Evolutionary conservation across 208 protist genomes (phyloP).

Genomic region (Leishmania guyanensis): DNA sequence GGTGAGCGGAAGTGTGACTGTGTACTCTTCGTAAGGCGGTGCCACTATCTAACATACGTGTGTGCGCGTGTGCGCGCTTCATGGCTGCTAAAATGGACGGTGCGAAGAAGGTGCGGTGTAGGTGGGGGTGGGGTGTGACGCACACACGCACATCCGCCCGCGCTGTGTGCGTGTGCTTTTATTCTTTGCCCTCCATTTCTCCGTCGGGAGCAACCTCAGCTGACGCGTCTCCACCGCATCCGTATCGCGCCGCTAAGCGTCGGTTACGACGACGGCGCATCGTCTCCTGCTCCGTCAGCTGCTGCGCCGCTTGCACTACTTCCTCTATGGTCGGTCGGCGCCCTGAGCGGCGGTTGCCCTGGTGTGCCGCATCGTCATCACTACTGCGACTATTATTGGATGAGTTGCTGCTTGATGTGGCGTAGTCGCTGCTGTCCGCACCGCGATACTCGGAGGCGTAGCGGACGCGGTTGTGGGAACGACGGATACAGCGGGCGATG

Average conservation of each 20-base stretch:
- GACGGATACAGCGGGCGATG: constrained; percentile 19
- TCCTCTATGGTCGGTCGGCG: constrained; percentile 30
- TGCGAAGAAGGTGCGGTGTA: background rate
- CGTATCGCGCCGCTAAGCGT: background rate
- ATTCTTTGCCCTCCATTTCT: constrained; percentile 9
- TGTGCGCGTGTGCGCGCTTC: background rate
- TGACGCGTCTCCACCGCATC: background rate
- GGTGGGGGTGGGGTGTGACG: background rate
- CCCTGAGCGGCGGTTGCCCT: background rate
- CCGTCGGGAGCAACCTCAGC: background rate
- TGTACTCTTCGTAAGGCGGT: too few species aligned
- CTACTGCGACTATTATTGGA: constrained; percentile 14
- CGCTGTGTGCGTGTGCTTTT: background rate
- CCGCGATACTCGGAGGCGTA: constrained; percentile 39
- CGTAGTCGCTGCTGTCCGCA: constrained; percentile 18
- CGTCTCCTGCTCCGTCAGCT: constrained; percentile 24
- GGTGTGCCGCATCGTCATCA: background rate
- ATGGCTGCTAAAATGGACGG: background rate
- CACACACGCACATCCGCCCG: background rate
- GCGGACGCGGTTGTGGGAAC: constrained; percentile 30
- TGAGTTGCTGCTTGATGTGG: constrained; percentile 7
- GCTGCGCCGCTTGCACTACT: constrained; percentile 14
- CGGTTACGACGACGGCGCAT: constrained; percentile 5
- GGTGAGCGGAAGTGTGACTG: too few species aligned
- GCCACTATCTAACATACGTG: background rate